Evolutionary conservation across 345 rosid species (phyloP), one percentile per base, ranked within the genome.

Genomic region (Ceriops tagal): DNA sequence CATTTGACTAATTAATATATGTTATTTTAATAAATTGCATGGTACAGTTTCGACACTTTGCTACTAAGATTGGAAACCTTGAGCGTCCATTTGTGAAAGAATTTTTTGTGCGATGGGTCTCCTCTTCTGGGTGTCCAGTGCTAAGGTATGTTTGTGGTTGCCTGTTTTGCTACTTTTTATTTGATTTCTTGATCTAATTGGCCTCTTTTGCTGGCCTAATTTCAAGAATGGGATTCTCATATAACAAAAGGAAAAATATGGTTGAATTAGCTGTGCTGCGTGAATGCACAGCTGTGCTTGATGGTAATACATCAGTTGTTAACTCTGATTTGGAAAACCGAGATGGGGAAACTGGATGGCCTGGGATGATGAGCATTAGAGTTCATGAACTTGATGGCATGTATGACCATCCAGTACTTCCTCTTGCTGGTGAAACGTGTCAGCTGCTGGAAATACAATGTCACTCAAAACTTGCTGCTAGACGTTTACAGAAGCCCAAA

Each of bases 291-390:
- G 88, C 93, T 35, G 73, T 79, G 24, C 85, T 83, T 15, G 97
- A 87, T 80, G 84, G 86, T 69, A 88, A 71, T 39, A 62, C 78
- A 70, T 80, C 87, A 32, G 72, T 83, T 75, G 65, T 75, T 61
- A 86, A 85, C 66, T 71, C 83, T 72, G 96, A 95, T 76, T 86
- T 88, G 70, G 99, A 92, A 73, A 85, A 79, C 61, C 90, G 91
- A 68, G 96, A 92, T 66, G 88, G 83, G 80, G 99, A 95, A 77
- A 78, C 77, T 63, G 96, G 97, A 37, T 93, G 97, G 96, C 98
- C 98, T 72, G 98, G 98, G 53, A 92, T 89, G 82, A 92, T 95
- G 99, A 95, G 97, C 66, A 85, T 92, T 59, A 86, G 99, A 81
- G 87, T 92, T 72, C 83, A 91, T 73, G 99, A 95, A 68, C 92